phyloP scores from a whole-genome alignment of 2,329 filamentous ascomycete species.

The Rosellinia necatrix region DNA sequence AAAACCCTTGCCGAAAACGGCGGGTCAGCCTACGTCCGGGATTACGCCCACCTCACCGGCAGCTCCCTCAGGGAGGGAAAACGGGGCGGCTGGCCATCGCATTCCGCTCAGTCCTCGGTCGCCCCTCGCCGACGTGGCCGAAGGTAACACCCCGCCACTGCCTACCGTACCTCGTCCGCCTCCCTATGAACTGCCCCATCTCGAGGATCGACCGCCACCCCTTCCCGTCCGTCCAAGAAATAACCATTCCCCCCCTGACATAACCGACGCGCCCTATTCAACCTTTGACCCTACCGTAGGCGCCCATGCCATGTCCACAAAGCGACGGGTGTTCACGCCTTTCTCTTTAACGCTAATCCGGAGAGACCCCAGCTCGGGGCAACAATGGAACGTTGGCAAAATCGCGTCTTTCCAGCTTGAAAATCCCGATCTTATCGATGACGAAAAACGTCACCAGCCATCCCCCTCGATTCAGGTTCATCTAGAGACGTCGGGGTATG shows the following conservation, averaged over 20 bases:
- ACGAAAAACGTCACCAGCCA: constrained; percentile 37
- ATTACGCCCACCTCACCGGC: constrained; percentile 11
- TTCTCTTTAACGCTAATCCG: constrained; percentile 70
- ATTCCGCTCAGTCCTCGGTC: constrained; percentile 32
- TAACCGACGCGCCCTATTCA: not conserved
- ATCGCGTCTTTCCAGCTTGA: constrained; percentile 61
- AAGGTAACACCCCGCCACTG: constrained; percentile 18
- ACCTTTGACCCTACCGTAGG: constrained; percentile 7
- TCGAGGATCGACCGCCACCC: constrained; percentile 23
- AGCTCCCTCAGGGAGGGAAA: constrained; percentile 32
- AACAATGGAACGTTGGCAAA: constrained; percentile 77
- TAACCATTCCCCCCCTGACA: constrained; percentile 3
- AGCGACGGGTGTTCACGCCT: constrained; percentile 45
- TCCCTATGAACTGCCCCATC: constrained; percentile 6
- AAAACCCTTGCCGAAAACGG: constrained; percentile 51
- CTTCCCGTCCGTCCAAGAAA: constrained; percentile 28
- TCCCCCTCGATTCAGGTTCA: constrained; percentile 55
- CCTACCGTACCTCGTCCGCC: constrained; percentile 22
- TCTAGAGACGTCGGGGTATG: constrained; percentile 61
- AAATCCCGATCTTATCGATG: constrained; percentile 39
- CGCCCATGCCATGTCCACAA: constrained; percentile 44
- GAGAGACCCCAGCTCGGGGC: constrained; percentile 69
- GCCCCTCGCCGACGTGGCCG: constrained; percentile 12
- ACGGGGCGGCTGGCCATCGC: constrained; percentile 26
- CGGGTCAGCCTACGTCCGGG: constrained; percentile 28